Evolutionary conservation across 192 early-diverging fungal species (phyloP).

Genomic region (Linnemannia schmuckeri): DNA sequence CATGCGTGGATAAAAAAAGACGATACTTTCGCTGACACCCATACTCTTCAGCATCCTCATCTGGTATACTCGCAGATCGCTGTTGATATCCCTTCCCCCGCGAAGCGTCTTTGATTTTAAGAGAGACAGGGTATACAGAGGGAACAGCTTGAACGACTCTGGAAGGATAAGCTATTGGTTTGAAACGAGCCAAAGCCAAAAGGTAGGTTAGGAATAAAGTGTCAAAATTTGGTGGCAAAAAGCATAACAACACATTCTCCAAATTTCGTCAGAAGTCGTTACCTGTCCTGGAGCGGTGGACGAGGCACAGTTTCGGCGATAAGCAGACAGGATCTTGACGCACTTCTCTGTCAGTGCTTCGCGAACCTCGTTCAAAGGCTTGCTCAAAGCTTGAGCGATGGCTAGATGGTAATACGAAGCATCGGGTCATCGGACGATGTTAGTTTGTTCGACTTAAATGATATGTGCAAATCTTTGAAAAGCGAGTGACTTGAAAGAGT

Average conservation of each 20-base stretch:
- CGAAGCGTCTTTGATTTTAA: conserved; percentile 89
- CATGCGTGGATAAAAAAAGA: conserved; percentile 88
- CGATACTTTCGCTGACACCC: conserved; percentile 78
- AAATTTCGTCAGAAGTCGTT: conserved; percentile 7
- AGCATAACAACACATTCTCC: no score
- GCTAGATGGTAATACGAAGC: conserved; percentile 52
- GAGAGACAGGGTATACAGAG: conserved; percentile 87
- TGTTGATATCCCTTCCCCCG: conserved; percentile 73
- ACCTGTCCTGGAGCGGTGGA: conserved; percentile 87
- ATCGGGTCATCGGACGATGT: no score
- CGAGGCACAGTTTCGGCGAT: conserved; percentile 91
- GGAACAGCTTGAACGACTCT: conserved; percentile 95
- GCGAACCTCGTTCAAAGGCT: conserved; percentile 79
- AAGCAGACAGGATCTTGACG: conserved; percentile 89
- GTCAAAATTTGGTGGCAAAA: neutral
- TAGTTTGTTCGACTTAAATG: no score
- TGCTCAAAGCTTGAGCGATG: conserved; percentile 75
- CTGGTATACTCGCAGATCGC: conserved; percentile 86
- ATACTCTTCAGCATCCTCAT: conserved; percentile 86
- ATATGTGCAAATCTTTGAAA: neutral
- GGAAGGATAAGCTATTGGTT: conserved; percentile 88
- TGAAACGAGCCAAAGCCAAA: neutral
- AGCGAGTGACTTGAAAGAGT: neutral
- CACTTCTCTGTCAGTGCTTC: conserved; percentile 91
- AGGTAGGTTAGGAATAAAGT: neutral